Evolutionary conservation across 2,329 filamentous ascomycete genomes (phyloP), one percentile per base, ranked within the genome.

Genomic region (Scorias spongiosa): DNA sequence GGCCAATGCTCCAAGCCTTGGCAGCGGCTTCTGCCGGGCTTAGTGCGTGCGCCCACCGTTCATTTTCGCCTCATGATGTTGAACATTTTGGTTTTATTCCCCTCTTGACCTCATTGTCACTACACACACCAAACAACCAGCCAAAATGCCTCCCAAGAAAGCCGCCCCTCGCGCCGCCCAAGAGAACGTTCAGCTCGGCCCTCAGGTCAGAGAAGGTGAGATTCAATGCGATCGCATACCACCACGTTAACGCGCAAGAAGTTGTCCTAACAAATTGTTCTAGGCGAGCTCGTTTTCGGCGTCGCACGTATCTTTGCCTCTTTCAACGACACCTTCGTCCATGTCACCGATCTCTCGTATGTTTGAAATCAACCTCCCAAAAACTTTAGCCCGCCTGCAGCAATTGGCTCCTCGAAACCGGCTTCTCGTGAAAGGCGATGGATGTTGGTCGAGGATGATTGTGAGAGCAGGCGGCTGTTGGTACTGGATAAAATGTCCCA

Each of bases 181-280:
- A 75, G 91, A 96, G 81, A 98, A 98, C 75, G 91, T 98, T 77
- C 88, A 84, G 71, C 80, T 96, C 63, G 91, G 91, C 63, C 91
- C 91, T 67, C 85, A 94, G 71, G 84, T 88, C 74, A 83, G 88
- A 67, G 89, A 95, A 78, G 88, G 86, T 89, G 68, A 65, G 78
- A 65, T 44, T 37, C 17, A 17, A 37, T n/a, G 34, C 12, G 34
- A 37, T n/a, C 17, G 17, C 34, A 17, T 8, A 26, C 7, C 4
- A 7, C 20, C 4, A 26, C 20, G 7, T 26, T 7, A 4, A 26
- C 3, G 20, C 20, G 20, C 20, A 26, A 26, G 3, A 17, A 14
- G 10, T 12, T 17, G 45, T 40, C 51, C 54, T 58, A 47, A 58
- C 45, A 46, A 48, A 26, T 44, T 44, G 48, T 41, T 49, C 54